These are phyloP conservation scores for Penstemon davidsonii DNA, from an alignment of 257 asterid genomes.

Conservation along the genomic window DNA sequence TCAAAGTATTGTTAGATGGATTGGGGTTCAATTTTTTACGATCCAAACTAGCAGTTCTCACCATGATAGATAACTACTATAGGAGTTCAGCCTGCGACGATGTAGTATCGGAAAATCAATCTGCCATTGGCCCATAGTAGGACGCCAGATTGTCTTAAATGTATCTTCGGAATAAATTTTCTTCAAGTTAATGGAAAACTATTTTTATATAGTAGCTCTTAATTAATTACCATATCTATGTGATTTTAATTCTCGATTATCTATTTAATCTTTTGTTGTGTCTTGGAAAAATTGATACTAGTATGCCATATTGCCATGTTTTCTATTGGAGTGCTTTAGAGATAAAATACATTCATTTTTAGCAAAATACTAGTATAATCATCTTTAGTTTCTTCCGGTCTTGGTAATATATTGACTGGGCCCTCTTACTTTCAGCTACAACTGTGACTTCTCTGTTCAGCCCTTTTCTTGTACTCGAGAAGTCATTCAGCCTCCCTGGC, in stretches of 20 bases:
- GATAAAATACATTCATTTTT: too few relatives aligned
- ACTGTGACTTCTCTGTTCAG: conserved; percentile 62
- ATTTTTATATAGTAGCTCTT: background rate
- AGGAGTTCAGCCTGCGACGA: background rate
- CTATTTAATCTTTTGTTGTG: too few relatives aligned
- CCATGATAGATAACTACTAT: background rate
- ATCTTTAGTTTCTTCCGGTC: background rate
- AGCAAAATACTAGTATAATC: background rate
- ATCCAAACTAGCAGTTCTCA: background rate
- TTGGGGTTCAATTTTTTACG: too few relatives aligned
- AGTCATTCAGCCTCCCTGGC: conserved; percentile 70
- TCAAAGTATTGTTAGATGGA: background rate
- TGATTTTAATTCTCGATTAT: background rate
- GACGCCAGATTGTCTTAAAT: too few relatives aligned
- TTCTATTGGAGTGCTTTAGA: background rate
- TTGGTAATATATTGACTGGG: conserved; percentile 19
- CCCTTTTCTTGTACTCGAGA: conserved; percentile 67
- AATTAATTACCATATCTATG: background rate
- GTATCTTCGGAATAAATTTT: too few relatives aligned
- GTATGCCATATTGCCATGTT: background rate
- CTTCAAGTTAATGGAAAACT: too few relatives aligned
- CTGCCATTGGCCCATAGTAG: too few relatives aligned
- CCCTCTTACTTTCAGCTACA: conserved; percentile 48
- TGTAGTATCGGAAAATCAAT: too few relatives aligned
- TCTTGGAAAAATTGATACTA: background rate